A percentile compares a stretch with the other conserved stretches of the same genome.
These are phyloP conservation scores for Sugiyamaella americana DNA, from an alignment of 805 yeast genomes.

Conservation along the genomic window DNA sequence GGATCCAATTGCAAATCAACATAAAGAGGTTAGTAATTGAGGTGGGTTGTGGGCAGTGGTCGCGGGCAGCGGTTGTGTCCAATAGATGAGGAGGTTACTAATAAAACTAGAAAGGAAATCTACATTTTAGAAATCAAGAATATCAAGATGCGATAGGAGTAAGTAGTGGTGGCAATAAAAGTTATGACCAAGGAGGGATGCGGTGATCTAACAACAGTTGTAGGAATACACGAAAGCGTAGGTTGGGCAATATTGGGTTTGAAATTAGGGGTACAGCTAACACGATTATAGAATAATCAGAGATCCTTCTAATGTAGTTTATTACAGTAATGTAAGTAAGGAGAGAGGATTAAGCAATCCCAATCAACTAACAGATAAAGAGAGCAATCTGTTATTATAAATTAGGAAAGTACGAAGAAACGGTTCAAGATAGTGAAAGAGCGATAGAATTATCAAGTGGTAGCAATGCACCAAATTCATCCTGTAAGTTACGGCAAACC, in stretches of 20 bases:
- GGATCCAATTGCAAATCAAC: conserved; percentile 3
- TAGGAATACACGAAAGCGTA: conserved; percentile 27
- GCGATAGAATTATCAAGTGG: conserved; percentile 24
- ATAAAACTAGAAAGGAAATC: conserved; percentile 22
- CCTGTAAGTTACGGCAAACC: not conserved
- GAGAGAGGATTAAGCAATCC: not conserved
- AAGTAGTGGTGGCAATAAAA: conserved; percentile 6
- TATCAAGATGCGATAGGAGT: conserved; percentile 26
- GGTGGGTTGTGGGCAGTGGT: not conserved
- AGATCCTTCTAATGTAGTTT: conserved; percentile 23
- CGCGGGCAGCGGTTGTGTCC: not conserved
- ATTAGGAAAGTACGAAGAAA: conserved; percentile 21
- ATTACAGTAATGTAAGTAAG: conserved; percentile 25
- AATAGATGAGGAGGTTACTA: not conserved
- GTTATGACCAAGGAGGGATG: not conserved
- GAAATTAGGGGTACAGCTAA: not conserved
- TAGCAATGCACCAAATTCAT: not conserved
- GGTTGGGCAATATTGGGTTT: conserved; percentile 8
- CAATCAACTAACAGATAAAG: conserved; percentile 5
- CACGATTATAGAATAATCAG: conserved; percentile 19
- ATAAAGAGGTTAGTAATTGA: conserved; percentile 8
- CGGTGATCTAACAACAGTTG: not conserved
- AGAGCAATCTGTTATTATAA: conserved; percentile 25
- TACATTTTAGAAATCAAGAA: conserved; percentile 23
- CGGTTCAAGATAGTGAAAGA: conserved; percentile 24